phyloP scores from a whole-genome alignment of 805 yeast species.

The Maudiozyma barnettii region DNA sequence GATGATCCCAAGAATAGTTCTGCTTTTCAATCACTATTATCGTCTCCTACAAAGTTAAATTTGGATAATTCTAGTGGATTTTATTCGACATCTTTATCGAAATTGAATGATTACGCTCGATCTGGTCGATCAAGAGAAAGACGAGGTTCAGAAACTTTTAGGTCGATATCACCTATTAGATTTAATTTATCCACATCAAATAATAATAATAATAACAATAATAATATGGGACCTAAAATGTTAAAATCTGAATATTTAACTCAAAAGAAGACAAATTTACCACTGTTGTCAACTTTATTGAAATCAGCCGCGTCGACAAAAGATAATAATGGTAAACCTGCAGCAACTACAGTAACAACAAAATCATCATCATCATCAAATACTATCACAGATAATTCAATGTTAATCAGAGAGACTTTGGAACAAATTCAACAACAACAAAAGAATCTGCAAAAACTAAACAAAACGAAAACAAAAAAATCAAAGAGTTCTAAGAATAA shows the following conservation, averaged over 20 bases:
- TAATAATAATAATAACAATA: background rate
- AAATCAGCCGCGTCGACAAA: slow-evolving; percentile 2
- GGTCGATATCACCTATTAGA: slow-evolving; percentile 24
- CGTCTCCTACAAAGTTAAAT: slow-evolving; percentile 24
- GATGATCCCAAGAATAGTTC: slow-evolving; percentile 16
- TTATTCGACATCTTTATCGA: slow-evolving; percentile 27
- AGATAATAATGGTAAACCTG: background rate
- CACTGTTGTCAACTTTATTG: slow-evolving; percentile 20
- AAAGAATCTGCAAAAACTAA: background rate
- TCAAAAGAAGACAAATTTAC: slow-evolving; percentile 7
- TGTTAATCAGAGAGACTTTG: slow-evolving; percentile 15
- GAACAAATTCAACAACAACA: slow-evolving; percentile 12
- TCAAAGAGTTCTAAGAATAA: background rate
- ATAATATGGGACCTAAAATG: slow-evolving; percentile 22
- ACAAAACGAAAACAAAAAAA: background rate
- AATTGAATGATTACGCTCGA: slow-evolving; percentile 20
- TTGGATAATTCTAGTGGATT: slow-evolving; percentile 12
- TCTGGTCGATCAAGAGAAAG: slow-evolving; percentile 13
- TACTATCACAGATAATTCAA: background rate
- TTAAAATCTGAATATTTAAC: slow-evolving; percentile 22
- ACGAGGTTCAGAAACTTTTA: slow-evolving; percentile 18
- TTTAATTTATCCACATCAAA: slow-evolving; percentile 6
- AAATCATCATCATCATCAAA: background rate
- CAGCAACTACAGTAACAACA: background rate
- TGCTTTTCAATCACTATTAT: slow-evolving; percentile 14